Percentiles rank a stretch among this genome's conserved stretches.
phyloP scores from a whole-genome alignment of 2,329 filamentous ascomycete species.

The Phaeomoniella chlamydospora region DNA sequence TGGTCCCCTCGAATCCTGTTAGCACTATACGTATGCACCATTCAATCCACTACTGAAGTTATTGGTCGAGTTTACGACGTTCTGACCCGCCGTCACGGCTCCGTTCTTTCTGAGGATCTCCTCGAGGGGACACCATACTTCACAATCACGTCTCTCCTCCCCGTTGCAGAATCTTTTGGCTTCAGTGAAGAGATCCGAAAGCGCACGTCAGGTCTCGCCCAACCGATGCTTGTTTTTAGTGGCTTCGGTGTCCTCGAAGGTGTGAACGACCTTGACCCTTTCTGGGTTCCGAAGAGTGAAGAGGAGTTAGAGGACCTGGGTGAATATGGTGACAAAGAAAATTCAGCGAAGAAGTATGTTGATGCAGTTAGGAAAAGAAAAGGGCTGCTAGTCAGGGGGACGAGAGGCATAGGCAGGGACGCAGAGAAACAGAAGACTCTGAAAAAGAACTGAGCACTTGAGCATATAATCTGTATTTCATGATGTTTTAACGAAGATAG shows the following conservation, averaged over 20 bases:
- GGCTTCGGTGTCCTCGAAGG: conserved; percentile 66
- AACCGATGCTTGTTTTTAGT: conserved; percentile 83
- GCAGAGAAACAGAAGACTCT: conserved; percentile 82
- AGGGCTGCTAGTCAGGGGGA: conserved; percentile 70
- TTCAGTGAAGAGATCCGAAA: conserved; percentile 96
- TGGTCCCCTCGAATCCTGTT: conserved; percentile 93
- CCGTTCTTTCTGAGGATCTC: conserved; percentile 78
- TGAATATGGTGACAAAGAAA: conserved; percentile 84
- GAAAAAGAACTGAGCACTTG: conserved; percentile 32
- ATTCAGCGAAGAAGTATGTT: conserved; percentile 93
- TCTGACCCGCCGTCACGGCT: conserved; percentile 84
- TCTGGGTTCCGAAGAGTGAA: conserved; percentile 94
- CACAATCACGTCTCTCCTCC: conserved; percentile 75
- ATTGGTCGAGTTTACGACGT: conserved; percentile 91
- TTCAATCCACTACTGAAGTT: conserved; percentile 83
- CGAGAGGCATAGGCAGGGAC: conserved; percentile 59
- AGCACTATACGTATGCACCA: conserved; percentile 96
- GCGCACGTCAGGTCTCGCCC: conserved; percentile 75
- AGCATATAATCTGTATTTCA: no score
- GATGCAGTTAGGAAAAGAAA: conserved; percentile 77
- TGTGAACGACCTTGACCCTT: conserved; percentile 67
- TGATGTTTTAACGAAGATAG: no score
- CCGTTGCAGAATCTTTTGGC: conserved; percentile 88
- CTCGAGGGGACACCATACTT: conserved; percentile 95
- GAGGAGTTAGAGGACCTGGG: conserved; percentile 94